Conservation (phyloP, 352 stramenopile species). For the Phytopythium aichiense region DNA sequence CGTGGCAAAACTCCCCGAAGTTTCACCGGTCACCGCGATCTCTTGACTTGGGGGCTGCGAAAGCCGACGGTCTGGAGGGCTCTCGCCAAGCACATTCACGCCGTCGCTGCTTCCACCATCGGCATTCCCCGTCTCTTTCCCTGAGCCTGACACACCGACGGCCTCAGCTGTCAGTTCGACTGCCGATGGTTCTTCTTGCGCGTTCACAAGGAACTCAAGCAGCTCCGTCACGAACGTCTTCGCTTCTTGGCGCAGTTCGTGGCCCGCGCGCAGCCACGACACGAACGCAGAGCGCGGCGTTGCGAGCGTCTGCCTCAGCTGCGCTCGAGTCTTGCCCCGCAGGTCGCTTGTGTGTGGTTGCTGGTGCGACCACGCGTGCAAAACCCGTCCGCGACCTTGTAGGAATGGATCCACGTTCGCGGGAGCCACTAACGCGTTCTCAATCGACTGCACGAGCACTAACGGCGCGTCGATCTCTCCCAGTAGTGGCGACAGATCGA, state of each 20-base stretch:
- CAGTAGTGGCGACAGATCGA: constrained; percentile 58
- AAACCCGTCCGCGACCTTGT: constrained; percentile 59
- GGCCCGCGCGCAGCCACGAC: constrained; percentile 83
- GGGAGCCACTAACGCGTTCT: constrained; percentile 85
- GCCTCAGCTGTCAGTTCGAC: constrained; percentile 9
- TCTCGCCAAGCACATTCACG: not conserved
- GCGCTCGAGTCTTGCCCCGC: constrained; percentile 41
- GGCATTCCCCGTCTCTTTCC: no score
- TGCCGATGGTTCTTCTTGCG: constrained; percentile 21
- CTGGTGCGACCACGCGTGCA: constrained; percentile 79
- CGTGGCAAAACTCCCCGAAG: no score
- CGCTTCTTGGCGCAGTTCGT: constrained; percentile 87
- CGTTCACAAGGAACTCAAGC: constrained; percentile 73
- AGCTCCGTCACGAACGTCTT: constrained; percentile 81
- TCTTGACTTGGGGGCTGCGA: not conserved
- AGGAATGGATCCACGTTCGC: constrained; percentile 91
- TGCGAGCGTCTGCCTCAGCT: constrained; percentile 47
- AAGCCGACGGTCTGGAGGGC: not conserved
- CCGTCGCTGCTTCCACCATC: not conserved
- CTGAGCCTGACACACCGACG: not conserved
- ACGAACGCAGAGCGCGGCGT: constrained; percentile 75
- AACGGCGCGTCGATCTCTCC: constrained; percentile 60
- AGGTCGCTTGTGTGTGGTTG: constrained; percentile 45
- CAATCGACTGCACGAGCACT: constrained; percentile 86
- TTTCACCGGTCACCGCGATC: not conserved